phyloP scores from a whole-genome alignment of 2,329 filamentous ascomycete genomes.

The Fusarium redolens region DNA sequence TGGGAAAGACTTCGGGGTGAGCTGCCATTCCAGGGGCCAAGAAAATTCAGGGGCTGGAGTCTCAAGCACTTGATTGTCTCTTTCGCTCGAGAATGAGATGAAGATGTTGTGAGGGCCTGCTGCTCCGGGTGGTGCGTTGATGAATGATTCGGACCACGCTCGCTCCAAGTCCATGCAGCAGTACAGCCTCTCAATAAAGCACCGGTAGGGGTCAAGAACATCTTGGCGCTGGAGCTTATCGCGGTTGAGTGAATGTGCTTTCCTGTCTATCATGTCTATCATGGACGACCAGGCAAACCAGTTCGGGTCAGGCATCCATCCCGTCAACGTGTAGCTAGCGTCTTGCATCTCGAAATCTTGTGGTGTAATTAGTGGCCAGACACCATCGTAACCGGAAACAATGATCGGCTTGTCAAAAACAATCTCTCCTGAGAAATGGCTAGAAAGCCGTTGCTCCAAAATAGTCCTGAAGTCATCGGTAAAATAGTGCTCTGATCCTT shows the following conservation, averaged over 20 bases:
- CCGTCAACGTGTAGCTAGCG: slow-evolving; percentile 56
- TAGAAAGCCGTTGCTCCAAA: slow-evolving; percentile 14
- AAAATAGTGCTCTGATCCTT: slow-evolving; percentile 8
- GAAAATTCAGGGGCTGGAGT: slow-evolving; percentile 4
- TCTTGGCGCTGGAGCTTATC: slow-evolving; percentile 19
- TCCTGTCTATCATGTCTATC: slow-evolving; percentile 45
- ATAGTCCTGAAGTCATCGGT: slow-evolving; percentile 3
- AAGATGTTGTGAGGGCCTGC: slow-evolving; percentile 51
- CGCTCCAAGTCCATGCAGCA: slow-evolving; percentile 61
- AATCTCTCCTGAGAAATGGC: slow-evolving; percentile 2
- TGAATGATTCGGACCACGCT: slow-evolving; percentile 48
- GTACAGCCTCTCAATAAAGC: slow-evolving; percentile 48
- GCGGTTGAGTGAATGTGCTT: slow-evolving; percentile 24
- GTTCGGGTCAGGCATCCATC: slow-evolving; percentile 56
- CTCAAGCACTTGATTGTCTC: not conserved
- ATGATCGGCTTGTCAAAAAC: slow-evolving; percentile 39
- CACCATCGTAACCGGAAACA: slow-evolving; percentile 42
- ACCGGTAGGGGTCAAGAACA: slow-evolving; percentile 22
- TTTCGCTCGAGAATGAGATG: slow-evolving; percentile 41
- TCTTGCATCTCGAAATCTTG: slow-evolving; percentile 52
- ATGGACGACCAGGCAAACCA: slow-evolving; percentile 52
- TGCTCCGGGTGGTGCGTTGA: slow-evolving; percentile 31
- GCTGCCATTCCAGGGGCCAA: slow-evolving; percentile 46
- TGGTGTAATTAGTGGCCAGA: slow-evolving; percentile 48
- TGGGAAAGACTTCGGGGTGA: slow-evolving; percentile 35